Conservation (phyloP, 768 basidiomycete genomes). For the Lanmaoa rubissima region DNA sequence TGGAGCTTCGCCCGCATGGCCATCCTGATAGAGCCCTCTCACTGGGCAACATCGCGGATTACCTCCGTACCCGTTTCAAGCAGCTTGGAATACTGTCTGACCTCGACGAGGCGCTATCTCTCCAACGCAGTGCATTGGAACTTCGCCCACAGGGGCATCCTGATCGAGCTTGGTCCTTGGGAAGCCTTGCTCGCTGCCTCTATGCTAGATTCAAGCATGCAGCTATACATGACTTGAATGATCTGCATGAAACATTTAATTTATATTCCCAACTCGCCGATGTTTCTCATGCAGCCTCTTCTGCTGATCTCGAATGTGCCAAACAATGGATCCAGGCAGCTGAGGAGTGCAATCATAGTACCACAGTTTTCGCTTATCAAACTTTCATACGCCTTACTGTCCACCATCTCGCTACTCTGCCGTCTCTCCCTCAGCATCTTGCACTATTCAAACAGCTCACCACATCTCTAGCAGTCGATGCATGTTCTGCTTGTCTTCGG, state of each 20-base stretch:
- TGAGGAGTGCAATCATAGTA: conserved; percentile 1
- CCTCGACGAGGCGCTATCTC: too few species aligned
- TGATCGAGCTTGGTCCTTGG: neutral
- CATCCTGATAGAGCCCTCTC: too few species aligned
- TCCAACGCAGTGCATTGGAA: too few species aligned
- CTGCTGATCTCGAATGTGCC: neutral
- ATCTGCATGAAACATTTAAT: neutral
- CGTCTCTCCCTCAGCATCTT: conserved; percentile 1
- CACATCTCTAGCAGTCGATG: conserved; percentile 5
- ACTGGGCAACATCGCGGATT: too few species aligned
- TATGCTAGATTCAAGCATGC: neutral
- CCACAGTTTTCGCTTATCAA: conserved; percentile 14
- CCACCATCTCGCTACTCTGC: conserved; percentile 1
- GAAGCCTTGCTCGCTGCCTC: neutral
- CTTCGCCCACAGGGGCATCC: neutral
- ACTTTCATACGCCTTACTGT: conserved; percentile 2
- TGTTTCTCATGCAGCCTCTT: neutral
- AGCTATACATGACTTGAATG: neutral
- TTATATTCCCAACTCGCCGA: neutral
- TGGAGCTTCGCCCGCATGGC: too few species aligned
- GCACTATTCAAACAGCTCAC: neutral
- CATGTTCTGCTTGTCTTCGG: conserved; percentile 13
- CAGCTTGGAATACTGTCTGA: too few species aligned
- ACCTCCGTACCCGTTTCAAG: too few species aligned
- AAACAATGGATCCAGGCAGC: neutral